A percentile compares a stretch with the other conserved stretches of the same genome.
Conservation (phyloP, 208 protist genomes). For the Leishmania martiniquensis region DNA sequence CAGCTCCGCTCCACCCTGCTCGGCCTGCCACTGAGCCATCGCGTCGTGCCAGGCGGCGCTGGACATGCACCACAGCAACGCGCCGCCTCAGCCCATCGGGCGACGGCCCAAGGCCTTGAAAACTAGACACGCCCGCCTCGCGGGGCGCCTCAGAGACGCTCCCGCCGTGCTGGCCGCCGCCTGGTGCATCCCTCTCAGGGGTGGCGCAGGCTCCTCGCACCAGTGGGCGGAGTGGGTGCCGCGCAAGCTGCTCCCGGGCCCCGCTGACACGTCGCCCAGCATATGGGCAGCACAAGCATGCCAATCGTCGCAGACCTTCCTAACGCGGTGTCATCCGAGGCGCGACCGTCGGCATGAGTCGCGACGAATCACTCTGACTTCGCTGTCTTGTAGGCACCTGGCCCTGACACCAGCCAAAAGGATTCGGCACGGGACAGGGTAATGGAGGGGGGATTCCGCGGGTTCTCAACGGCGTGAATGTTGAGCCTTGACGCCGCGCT, state of each 20-base stretch:
- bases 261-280: neutral
- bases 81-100: neutral
- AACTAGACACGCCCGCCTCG: neutral
- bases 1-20: neutral
- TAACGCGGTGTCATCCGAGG: neutral
- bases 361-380: neutral
- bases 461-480: no score
- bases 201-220: neutral
- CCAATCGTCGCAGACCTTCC: neutral
- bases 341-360: neutral
- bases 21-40: neutral
- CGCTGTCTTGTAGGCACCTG: neutral
- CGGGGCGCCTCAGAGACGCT: neutral
- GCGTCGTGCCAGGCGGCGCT: neutral
- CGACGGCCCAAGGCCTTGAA: neutral
- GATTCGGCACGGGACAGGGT: neutral
- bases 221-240: neutral
- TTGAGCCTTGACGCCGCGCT: no score
- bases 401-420: neutral
- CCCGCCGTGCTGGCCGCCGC: neutral
- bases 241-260: neutral
- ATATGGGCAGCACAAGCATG: neutral
- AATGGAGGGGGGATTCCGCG: no score
- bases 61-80: neutral
- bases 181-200: neutral